Evolutionary conservation across 2,329 filamentous ascomycete genomes (phyloP).

Genomic region (Trichoderma brevicompactum): DNA sequence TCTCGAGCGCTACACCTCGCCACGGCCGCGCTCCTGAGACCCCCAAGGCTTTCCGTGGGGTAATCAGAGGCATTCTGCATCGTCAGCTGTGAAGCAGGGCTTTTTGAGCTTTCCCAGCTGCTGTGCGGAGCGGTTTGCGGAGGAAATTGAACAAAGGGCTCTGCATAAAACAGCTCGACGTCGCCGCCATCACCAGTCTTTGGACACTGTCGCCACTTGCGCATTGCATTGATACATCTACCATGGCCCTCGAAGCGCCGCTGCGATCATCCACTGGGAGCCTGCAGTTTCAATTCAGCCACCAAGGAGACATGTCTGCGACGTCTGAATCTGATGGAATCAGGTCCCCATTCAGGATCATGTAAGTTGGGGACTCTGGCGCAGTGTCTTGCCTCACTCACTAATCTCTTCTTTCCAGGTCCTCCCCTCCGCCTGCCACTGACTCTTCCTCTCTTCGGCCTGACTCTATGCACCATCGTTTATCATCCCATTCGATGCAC

Average conservation of each 20-base stretch:
- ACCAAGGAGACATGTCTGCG: slow-evolving; percentile 58
- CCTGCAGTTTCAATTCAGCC: slow-evolving; percentile 45
- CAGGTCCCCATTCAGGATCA: slow-evolving; percentile 54
- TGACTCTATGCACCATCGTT: slow-evolving; percentile 51
- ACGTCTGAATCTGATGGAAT: slow-evolving; percentile 56
- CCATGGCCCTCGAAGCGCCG: slow-evolving; percentile 55
- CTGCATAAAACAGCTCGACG: slow-evolving; percentile 12
- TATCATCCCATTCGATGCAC: slow-evolving; percentile 58
- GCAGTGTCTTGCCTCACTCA: background rate
- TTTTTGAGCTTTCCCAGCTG: slow-evolving; percentile 9
- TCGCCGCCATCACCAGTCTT: background rate
- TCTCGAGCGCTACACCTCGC: slow-evolving; percentile 23
- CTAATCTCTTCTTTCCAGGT: slow-evolving; percentile 35
- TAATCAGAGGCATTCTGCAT: slow-evolving; percentile 36
- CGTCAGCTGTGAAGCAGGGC: slow-evolving; percentile 30
- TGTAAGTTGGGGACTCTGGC: slow-evolving; percentile 49
- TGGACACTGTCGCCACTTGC: background rate
- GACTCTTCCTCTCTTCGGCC: slow-evolving; percentile 58
- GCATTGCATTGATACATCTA: slow-evolving; percentile 26
- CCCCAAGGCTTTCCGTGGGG: slow-evolving; percentile 28
- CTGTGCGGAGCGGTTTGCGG: slow-evolving; percentile 3
- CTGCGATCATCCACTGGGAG: slow-evolving; percentile 65
- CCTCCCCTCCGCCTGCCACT: slow-evolving; percentile 43
- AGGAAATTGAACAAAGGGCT: background rate
- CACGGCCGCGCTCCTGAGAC: slow-evolving; percentile 19